Base-by-base conservation (phyloP, 2,329 filamentous ascomycete species). In the Fusarium coicis region DNA sequence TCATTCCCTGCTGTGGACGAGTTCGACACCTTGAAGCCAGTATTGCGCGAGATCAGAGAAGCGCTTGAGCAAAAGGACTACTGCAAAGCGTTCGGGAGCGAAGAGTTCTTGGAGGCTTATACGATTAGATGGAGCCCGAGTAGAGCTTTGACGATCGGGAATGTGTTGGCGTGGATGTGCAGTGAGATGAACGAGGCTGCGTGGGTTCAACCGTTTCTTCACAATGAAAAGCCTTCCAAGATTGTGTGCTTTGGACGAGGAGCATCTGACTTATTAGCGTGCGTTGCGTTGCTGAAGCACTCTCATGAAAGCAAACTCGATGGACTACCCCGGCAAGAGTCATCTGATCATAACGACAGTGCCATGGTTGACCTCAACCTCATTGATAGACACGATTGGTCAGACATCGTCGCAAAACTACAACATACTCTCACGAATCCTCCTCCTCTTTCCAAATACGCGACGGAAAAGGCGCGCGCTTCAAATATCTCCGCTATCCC, bases 391-490 rank as follows among this genome's bases (percentile, higher is more conserved):
- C 44, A 67, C 34, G 53, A 53, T 4, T 67, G 64, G 64, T 37
- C 62, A 19, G 21, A 10, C 2, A 37, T 67, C 6, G 18, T 60
- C 23, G 23, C 46, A 21, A 67, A 66, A 60, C 46, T 67, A 42
- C 46, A 53, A 37, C 10, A 53, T 4, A 67, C 34, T 15, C 53
- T 67, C 11, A 67, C 64, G 18, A 21, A 52, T 15, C 7, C 64
- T 37, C 64, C 64, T 10, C 16, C 62, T 23, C 62, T 67, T 47
- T 66, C 62, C 1, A 67, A 66, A 66, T 67, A 66, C 10, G 64
- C 64, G 0, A 67, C 44, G 19, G 62, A 40, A 3, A 67, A 67
- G 39, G 64, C 64, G 6, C 46, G n/a, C 9, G 53, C 64, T 47
- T 46, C 63, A n/a, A 67, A 67, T 4, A 10, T 34, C 14, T n/a